Base-by-base conservation (phyloP, 345 rosid species). In the Populus simonii region DNA sequence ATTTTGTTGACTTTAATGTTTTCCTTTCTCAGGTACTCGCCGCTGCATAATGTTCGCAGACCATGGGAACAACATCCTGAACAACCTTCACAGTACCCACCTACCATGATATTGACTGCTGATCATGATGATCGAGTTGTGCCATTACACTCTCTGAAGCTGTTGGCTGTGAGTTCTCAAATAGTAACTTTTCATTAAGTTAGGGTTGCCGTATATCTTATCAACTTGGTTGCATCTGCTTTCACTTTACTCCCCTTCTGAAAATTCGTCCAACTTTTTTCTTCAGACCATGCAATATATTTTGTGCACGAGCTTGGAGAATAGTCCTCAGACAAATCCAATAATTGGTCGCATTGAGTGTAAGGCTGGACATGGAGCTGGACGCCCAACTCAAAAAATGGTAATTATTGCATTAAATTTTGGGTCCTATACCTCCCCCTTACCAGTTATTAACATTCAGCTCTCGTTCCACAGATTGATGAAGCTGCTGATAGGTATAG, bases 51-150 rank as follows among this genome's bases (percentile, higher is more conserved):
- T 79, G 97, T 96, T 74, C 87, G 85, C 87, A 90, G 99, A 81
- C 99, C 97, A 68, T 93, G 99, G 98, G 96, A 92, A 77, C 86
- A 83, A 66, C 83, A 79, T 70, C 79, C 77, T 3, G 87, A 81
- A 77, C 59, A 35, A 74, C 73, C 81, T 45, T 78, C 80, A 43
- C 98, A 93, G 79, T 95, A 93, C 75, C 98, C 99, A 33, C 49
- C 99, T 25, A 95, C 98, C 51, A 90, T 95, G 97, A 84, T 95
- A 41, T 86, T 95, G 85, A 95, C 97, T 6, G 99, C 99, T 45
- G 99, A 96, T 83, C 99, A 96, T 11, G 99, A 96, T 55, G 98
- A 96, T 79, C 89, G 98, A 43, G 92, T 95, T 25, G 98, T 95
- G 68, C 98, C 99, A 18, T 84, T 91, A 68, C 99, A 95, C 81